Evolutionary conservation across 805 yeast genomes (phyloP).

Genomic region (Scheffersomyces amazonensis): DNA sequence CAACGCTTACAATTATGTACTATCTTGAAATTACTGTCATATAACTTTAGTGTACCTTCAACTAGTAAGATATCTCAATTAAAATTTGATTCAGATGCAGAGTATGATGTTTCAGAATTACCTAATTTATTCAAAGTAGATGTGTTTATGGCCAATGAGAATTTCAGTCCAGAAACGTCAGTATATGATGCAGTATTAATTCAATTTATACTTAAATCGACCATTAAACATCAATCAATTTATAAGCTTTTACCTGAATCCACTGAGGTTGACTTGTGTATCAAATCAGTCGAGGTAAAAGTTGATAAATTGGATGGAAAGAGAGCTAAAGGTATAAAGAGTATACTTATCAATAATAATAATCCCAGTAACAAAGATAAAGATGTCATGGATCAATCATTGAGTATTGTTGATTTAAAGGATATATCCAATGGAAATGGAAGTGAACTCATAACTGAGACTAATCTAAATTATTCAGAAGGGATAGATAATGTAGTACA

Average conservation of each 20-base stretch:
- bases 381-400: too few species aligned
- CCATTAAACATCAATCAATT: slow-evolving; percentile 6
- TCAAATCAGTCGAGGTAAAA: slow-evolving; percentile 10
- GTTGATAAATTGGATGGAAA: slow-evolving; percentile 3
- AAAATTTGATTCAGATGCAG: not conserved
- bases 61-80: too few species aligned
- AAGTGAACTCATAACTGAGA: too few species aligned
- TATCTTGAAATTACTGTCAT: not conserved
- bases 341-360: not conserved
- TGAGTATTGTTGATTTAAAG: slow-evolving; percentile 2
- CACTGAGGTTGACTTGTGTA: slow-evolving; percentile 2
- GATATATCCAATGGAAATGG: too few species aligned
- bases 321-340: not conserved
- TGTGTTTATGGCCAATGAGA: slow-evolving; percentile 13
- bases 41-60: not conserved
- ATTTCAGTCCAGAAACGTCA: slow-evolving; percentile 7
- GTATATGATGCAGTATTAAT: slow-evolving; percentile 15
- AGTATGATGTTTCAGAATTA: slow-evolving; percentile 1
- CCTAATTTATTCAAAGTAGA: slow-evolving; percentile 13
- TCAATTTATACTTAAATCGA: slow-evolving; percentile 16
- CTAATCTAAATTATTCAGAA: too few species aligned
- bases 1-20: slow-evolving; percentile 2
- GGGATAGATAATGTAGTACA: too few species aligned
- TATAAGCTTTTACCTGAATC: slow-evolving; percentile 5
- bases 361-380: too few species aligned